A percentile compares a stretch with the other conserved stretches of the same genome.
These are phyloP conservation scores for Mycena venus DNA, from an alignment of 768 basidiomycete genomes.

Conservation along the genomic window DNA sequence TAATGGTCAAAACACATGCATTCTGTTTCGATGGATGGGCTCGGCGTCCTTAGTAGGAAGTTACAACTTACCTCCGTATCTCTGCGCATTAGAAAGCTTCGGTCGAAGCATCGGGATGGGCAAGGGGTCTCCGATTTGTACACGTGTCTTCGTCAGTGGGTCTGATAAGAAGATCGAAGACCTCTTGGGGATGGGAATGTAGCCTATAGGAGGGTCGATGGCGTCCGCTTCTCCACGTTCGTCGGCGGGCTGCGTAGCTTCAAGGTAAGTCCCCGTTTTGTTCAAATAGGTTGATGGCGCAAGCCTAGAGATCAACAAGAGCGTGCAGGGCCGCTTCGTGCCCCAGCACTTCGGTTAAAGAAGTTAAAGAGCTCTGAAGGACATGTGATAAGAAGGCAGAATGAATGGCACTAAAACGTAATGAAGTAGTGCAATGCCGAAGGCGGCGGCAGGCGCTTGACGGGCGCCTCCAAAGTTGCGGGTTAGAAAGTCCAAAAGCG, in stretches of 20 bases:
- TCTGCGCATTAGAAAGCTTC: too few species aligned
- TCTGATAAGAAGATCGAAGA: not conserved
- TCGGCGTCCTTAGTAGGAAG: too few species aligned
- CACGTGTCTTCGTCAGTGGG: not conserved
- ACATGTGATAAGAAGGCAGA: too few species aligned
- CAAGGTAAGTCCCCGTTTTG: not conserved
- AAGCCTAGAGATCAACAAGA: not conserved
- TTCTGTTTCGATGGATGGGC: too few species aligned
- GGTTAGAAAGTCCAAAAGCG: not conserved
- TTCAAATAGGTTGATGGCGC: not conserved
- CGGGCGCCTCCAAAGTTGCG: not conserved
- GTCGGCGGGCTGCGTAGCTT: not conserved
- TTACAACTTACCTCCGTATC: too few species aligned
- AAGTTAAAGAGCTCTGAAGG: too few species aligned
- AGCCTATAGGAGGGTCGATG: too few species aligned
- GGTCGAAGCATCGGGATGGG: too few species aligned
- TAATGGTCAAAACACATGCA: too few species aligned
- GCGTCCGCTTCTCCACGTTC: not conserved
- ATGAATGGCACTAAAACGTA: not conserved
- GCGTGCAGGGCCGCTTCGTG: not conserved
- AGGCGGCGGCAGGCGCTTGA: not conserved
- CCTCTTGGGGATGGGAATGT: too few species aligned
- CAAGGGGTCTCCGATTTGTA: too few species aligned
- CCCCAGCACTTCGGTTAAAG: too few species aligned
- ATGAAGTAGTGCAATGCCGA: not conserved